phyloP scores from a whole-genome alignment of 1,139 yeast species.

The Saccharomyces hybrid region DNA sequence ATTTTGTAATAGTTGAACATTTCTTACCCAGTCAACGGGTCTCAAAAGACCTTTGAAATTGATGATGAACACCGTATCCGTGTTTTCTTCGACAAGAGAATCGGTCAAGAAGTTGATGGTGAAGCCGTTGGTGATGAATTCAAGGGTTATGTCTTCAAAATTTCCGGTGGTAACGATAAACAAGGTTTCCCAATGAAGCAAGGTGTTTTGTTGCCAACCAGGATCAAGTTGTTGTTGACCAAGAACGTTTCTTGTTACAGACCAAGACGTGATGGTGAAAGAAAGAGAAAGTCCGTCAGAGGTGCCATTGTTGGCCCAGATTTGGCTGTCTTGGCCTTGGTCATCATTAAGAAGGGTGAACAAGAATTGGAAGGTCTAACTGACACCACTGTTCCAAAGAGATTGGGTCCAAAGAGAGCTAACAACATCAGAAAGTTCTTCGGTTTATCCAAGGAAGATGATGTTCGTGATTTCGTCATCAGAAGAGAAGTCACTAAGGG shows the following conservation, averaged over 20 bases:
- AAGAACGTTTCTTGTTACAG: conserved; percentile 99
- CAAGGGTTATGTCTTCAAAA: conserved; percentile 98
- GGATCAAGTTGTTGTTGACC: conserved; percentile 92
- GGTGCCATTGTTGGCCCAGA: conserved; percentile 99
- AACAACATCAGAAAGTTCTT: conserved; percentile 99
- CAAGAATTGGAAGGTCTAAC: conserved; percentile 93
- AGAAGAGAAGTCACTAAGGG: conserved; percentile 98
- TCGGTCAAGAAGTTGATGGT: conserved; percentile 99
- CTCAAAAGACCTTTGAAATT: conserved; percentile 94
- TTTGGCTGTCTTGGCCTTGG: conserved; percentile 89
- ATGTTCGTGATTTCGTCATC: conserved; percentile 89
- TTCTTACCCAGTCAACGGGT: conserved; percentile 99
- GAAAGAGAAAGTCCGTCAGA: conserved; percentile 99
- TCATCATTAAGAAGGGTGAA: conserved; percentile 97
- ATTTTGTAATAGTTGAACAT: conserved; percentile 67
- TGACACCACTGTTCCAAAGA: conserved; percentile 90
- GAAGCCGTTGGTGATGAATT: conserved; percentile 97
- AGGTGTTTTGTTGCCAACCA: conserved; percentile 99
- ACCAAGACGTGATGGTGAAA: conserved; percentile 99
- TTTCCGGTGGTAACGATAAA: conserved; percentile 99
- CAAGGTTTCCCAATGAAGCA: conserved; percentile 99
- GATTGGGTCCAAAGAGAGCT: conserved; percentile 99
- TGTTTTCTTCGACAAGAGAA: conserved; percentile 98
- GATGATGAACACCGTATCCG: conserved; percentile 99
- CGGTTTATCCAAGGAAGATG: conserved; percentile 96